Base-by-base conservation (phyloP, 257 asterid species). In the Catharanthus roseus region DNA sequence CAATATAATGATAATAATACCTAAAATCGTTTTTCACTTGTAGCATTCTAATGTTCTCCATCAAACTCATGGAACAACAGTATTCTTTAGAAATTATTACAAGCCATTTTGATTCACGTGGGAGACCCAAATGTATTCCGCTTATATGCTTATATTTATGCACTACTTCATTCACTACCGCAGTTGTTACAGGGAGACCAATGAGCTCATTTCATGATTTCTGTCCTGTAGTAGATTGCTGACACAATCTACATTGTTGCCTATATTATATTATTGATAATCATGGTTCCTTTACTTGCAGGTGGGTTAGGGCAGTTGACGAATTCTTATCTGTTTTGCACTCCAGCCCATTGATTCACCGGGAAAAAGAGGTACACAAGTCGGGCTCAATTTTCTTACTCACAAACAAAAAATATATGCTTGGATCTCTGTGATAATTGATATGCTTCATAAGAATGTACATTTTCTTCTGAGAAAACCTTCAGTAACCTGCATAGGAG, bases 301-400 rank as follows among this genome's bases (percentile, higher is more conserved):
- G 97, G 96, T 91, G 96, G 96, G 97, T 89, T 65, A 91, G 91
- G 75, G 96, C 97, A 23, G 90, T 91, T 53, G 91, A 88, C 47
- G 97, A 91, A 73, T 91, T 85, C 80, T 77, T 85, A 58, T 74
- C 77, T 64, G 87, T 80, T 74, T 77, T 91, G 85, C 85, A 73
- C 64, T 84, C 86, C 75, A 89, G 86, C 78, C 82, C 90, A 71
- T 69, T 78, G 75, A 84, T 82, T 69, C 84, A 72, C 74, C 77
- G 71, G 65, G 78, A 79, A 74, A 82, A 77, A 65, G 83, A 73
- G 82, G 82, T 77, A 34, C 24, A 19, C 15, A 53, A 15, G 29
- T 47, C 7, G 61, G 29, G 26, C n/a, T 67, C 71, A 29, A 44
- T 12, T 26, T 67, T 45, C n/a, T 44, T 26, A 67, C 8, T 38